Base-by-base conservation (phyloP, 2,329 filamentous ascomycete genomes). In the Botrytis aclada region DNA sequence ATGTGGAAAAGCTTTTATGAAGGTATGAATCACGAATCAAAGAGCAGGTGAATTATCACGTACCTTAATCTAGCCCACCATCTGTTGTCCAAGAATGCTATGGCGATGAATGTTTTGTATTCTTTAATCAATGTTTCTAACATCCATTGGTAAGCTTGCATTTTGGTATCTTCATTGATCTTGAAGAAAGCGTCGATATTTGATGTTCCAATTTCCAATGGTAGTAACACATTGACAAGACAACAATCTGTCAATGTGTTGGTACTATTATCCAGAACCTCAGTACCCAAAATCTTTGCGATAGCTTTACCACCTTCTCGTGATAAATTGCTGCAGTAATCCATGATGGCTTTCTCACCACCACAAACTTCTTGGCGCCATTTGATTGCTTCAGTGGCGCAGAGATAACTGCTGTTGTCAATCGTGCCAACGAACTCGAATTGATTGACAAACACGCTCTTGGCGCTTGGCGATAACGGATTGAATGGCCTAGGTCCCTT, bases 361-460 rank as follows among this genome's bases (percentile, higher is more conserved):
- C 92, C 92, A 22, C 94, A 87, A 20, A 88, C 85, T 62, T 90
- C 85, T 39, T 86, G 80, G 1, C 95, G 88, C 87, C 92, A 98
- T 64, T 86, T 83, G 37, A 97, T 84, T 0, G 92, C 90, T 14
- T 92, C 89, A 14, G 89, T 88, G 25, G 96, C 85, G 78, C 90
- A 94, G 1, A 94, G 83, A 76, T 91, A 95, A 0, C 93, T 88
- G 7, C 88, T 85, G 74, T 88, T 90, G 78, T 98, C 94, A 8
- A 90, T 81, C 0, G 94, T 97, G 18, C 92, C 93, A 4, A 92
- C 86, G 75, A 91, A 95, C 78, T 94, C 88, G 79, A 97, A 97
- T 61, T 90, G 89, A 20, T 81, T 83, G 25, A 93, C 87, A 75
- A 93, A 97, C 0, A 81, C 79, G 14, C 87, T 86, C 63, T 83